phyloP scores from a whole-genome alignment of 2,329 filamentous ascomycete species.

The Gyromitra esculenta region DNA sequence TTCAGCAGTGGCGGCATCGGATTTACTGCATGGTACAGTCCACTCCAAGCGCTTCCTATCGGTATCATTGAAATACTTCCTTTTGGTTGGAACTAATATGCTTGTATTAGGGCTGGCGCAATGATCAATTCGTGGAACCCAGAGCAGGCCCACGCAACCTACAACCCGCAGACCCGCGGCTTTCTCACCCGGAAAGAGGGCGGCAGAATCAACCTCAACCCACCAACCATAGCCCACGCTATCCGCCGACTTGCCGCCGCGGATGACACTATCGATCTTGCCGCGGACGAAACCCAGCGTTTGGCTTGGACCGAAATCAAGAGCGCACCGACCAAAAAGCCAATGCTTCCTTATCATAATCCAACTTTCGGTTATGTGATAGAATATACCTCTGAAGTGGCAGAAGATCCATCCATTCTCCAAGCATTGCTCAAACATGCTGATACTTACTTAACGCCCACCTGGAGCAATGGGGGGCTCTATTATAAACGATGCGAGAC shows the following conservation, averaged over 20 bases:
- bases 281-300: slow-evolving; percentile 8
- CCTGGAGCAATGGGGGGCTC: slow-evolving; percentile 60
- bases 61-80: not conserved
- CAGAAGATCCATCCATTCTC: slow-evolving; percentile 27
- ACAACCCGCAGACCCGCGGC: slow-evolving; percentile 56
- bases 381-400: slow-evolving; percentile 30
- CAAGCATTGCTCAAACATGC: slow-evolving; percentile 26
- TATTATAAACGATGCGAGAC: slow-evolving; percentile 59
- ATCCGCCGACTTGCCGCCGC: slow-evolving; percentile 50
- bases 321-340: not conserved
- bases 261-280: slow-evolving; percentile 16
- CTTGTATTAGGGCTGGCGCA: slow-evolving; percentile 57
- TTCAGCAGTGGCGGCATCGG: slow-evolving; percentile 54
- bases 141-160: slow-evolving; percentile 57
- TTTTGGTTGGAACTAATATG: not conserved
- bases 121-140: slow-evolving; percentile 62
- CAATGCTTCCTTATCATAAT: slow-evolving; percentile 7
- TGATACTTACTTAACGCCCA: slow-evolving; percentile 53
- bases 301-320: slow-evolving; percentile 29
- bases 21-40: slow-evolving; percentile 59
- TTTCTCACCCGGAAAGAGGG: slow-evolving; percentile 57
- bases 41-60: slow-evolving; percentile 9
- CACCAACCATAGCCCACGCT: slow-evolving; percentile 55
- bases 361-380: slow-evolving; percentile 22
- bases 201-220: slow-evolving; percentile 57